A percentile compares a stretch with the other conserved stretches of the same genome.
Conservation (phyloP, 1,284 basidiomycete species). For the Pseudozyma pruni region DNA sequence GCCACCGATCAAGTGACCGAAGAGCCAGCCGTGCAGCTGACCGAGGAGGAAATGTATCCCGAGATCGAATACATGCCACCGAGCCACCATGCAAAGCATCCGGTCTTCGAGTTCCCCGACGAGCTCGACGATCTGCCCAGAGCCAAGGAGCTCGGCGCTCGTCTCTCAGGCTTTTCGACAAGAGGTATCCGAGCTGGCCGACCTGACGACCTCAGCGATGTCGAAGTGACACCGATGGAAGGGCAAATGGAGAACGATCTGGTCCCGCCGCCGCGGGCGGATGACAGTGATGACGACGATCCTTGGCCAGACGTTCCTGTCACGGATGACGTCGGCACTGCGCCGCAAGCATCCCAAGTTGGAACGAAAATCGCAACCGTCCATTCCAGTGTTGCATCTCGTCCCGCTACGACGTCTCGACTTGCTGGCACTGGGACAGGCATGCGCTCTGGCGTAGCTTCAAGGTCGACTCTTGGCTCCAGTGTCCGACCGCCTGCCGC, state of each 20-base stretch:
- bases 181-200: slow-evolving; percentile 12
- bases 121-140: slow-evolving; percentile 54
- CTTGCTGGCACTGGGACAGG: neutral
- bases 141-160: slow-evolving; percentile 38
- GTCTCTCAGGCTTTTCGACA: slow-evolving; percentile 29
- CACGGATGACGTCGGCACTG: neutral
- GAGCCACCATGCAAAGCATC: slow-evolving; percentile 28
- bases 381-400: neutral
- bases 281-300: slow-evolving; percentile 35
- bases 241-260: slow-evolving; percentile 4
- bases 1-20: slow-evolving; percentile 20
- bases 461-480: neutral
- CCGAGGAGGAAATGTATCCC: slow-evolving; percentile 60
- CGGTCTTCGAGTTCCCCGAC: slow-evolving; percentile 50
- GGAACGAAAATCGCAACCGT: neutral
- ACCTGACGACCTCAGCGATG: slow-evolving; percentile 27
- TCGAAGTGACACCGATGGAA: slow-evolving; percentile 21
- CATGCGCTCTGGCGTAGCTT: slow-evolving; percentile 2
- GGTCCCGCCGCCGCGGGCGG: neutral
- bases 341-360: neutral
- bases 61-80: slow-evolving; percentile 60
- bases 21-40: slow-evolving; percentile 28
- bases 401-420: neutral
- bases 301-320: slow-evolving; percentile 41
- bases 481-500: neutral